These are phyloP conservation scores for Mycena vitilis DNA, from an alignment of 768 basidiomycete species.

Conservation along the genomic window DNA sequence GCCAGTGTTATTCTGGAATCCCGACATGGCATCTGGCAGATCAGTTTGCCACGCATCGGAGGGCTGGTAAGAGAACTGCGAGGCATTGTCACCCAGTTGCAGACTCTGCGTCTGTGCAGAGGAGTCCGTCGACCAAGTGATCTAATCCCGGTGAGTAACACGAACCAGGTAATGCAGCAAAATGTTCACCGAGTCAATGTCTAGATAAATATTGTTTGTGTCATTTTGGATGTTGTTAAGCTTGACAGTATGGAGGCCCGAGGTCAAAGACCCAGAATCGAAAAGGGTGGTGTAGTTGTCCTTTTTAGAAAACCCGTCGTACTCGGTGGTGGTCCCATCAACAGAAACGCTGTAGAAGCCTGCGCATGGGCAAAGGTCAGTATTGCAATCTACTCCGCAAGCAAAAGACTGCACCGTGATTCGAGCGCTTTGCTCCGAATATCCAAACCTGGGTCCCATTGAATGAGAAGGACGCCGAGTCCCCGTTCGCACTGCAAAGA, in stretches of 20 bases:
- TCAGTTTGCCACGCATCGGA: constrained; percentile 43
- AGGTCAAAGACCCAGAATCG: constrained; percentile 39
- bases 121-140: constrained; percentile 37
- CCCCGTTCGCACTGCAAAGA: constrained; percentile 43
- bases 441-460: constrained; percentile 52
- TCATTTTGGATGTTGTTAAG: constrained; percentile 34
- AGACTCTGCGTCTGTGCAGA: constrained; percentile 16
- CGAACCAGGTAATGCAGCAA: neutral
- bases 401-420: constrained; percentile 45
- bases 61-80: constrained; percentile 46
- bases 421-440: constrained; percentile 49
- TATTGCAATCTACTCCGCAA: too few relatives aligned
- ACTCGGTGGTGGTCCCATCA: constrained; percentile 40
- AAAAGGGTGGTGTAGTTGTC: constrained; percentile 48
- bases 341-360: constrained; percentile 45
- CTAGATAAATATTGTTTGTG: constrained; percentile 36
- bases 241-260: constrained; percentile 46
- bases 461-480: constrained; percentile 47
- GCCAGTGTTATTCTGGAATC: constrained; percentile 46
- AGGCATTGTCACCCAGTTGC: constrained; percentile 40
- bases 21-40: constrained; percentile 32
- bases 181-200: constrained; percentile 49
- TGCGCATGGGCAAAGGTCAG: neutral
- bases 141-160: constrained; percentile 27
- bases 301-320: constrained; percentile 36